Conservation (phyloP, 345 rosid species). For the Citrus mangshanensis region DNA sequence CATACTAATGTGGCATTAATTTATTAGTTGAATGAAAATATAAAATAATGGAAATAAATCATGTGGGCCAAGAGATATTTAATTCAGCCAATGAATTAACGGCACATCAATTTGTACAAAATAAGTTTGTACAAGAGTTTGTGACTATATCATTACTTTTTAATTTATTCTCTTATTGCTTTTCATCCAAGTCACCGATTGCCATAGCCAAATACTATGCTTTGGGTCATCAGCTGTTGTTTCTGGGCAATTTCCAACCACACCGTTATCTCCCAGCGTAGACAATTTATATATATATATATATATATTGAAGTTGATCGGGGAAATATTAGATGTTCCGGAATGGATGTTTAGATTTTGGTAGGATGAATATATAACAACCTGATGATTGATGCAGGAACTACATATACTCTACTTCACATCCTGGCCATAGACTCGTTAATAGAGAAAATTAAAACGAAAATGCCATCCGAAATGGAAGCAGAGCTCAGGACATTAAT, state of each 20-base stretch:
- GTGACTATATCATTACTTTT: accelerated
- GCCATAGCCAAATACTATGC: background rate
- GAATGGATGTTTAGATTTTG: background rate
- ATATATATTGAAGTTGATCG: background rate
- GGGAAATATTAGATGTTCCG: background rate
- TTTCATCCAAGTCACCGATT: background rate
- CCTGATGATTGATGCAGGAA: slow-evolving; percentile 2
- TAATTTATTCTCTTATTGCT: background rate
- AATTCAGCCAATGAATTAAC: no score
- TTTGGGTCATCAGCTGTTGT: background rate
- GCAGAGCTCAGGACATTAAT: no score
- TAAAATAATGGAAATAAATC: accelerated
- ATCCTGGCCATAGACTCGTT: no score
- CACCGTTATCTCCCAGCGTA: background rate
- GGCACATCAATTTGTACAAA: no score
- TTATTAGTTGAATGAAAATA: no score
- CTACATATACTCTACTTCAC: background rate
- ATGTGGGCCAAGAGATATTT: no score
- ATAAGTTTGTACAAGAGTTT: no score
- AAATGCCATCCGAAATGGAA: background rate
- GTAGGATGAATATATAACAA: background rate
- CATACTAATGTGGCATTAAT: accelerated
- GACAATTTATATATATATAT: no score
- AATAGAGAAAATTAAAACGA: background rate
- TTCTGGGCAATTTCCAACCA: background rate